A percentile compares a stretch with the other conserved stretches of the same genome.
Conservation (phyloP, 371 early-diverging fungal genomes). For the Conidiobolus coronatus region DNA sequence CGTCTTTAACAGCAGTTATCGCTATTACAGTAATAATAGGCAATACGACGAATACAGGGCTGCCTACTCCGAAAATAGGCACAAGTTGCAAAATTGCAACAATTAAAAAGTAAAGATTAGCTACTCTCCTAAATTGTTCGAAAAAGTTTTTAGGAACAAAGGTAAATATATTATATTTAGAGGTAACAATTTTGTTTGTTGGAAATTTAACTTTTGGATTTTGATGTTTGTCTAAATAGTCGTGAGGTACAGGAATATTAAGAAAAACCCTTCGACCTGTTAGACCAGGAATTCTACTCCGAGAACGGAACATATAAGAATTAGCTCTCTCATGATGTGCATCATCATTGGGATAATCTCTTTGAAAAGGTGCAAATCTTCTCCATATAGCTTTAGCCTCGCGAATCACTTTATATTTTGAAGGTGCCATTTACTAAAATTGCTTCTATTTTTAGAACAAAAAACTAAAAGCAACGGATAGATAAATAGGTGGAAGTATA, state of each 20-base stretch:
- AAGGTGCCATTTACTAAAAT: no score
- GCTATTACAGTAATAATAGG: conserved; percentile 74
- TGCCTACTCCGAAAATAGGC: conserved; percentile 49
- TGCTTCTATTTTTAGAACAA: no score
- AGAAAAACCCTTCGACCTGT: conserved; percentile 24
- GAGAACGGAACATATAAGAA: conserved; percentile 2
- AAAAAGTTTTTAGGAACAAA: conserved; percentile 94
- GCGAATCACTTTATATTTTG: no score
- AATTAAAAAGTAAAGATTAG: conserved; percentile 91
- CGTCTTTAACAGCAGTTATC: conserved; percentile 87
- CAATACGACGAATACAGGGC: conserved; percentile 48
- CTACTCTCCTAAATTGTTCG: conserved; percentile 85
- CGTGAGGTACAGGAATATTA: conserved; percentile 31
- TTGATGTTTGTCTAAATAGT: conserved; percentile 21
- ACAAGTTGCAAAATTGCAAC: conserved; percentile 79
- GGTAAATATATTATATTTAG: conserved; percentile 74
- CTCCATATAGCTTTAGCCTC: no score
- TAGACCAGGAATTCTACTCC: neutral
- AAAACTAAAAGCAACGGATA: no score
- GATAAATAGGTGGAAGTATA: no score
- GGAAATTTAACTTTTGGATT: conserved; percentile 21
- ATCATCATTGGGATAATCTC: no score
- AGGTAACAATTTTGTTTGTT: conserved; percentile 50
- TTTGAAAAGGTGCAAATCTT: no score
- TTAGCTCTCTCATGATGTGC: neutral